A percentile compares a stretch with the other conserved stretches of the same genome.
phyloP scores from a whole-genome alignment of 257 asterid species.

The Voacanga thouarsii region DNA sequence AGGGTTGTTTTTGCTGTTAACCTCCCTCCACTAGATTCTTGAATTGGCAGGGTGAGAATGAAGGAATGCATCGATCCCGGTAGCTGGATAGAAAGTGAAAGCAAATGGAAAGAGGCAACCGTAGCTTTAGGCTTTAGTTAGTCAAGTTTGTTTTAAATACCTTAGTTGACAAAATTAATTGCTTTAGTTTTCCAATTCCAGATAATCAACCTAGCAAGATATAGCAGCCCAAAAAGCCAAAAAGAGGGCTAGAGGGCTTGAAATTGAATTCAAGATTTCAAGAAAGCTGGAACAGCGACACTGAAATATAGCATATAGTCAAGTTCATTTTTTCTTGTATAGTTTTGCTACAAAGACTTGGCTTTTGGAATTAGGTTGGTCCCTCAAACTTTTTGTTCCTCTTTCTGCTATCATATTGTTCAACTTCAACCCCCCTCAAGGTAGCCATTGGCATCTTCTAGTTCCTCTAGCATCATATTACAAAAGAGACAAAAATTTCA shows the following conservation, averaged over 20 bases:
- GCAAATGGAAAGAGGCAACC: neutral
- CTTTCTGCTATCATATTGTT: neutral
- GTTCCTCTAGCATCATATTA: neutral
- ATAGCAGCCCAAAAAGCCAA: conserved; percentile 9
- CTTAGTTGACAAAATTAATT: neutral
- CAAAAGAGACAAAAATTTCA: conserved; percentile 3
- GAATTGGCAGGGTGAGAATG: neutral
- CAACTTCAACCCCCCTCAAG: neutral
- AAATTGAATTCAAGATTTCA: conserved; percentile 4
- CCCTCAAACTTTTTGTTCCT: neutral
- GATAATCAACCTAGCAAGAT: neutral
- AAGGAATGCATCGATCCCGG: neutral
- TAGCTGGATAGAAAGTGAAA: conserved; percentile 1
- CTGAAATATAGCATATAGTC: neutral
- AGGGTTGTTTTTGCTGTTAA: neutral
- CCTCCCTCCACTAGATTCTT: neutral
- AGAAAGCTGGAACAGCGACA: neutral
- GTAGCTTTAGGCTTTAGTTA: conserved; percentile 1
- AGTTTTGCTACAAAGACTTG: conserved; percentile 6
- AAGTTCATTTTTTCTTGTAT: neutral
- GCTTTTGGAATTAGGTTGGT: neutral
- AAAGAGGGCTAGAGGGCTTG: neutral
- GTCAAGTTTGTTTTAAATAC: neutral
- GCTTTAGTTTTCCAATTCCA: neutral
- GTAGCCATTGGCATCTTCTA: neutral